Evolutionary conservation across 2,329 filamentous ascomycete species (phyloP), one percentile per base, ranked within the genome.

Genomic region (Alternaria sp.): DNA sequence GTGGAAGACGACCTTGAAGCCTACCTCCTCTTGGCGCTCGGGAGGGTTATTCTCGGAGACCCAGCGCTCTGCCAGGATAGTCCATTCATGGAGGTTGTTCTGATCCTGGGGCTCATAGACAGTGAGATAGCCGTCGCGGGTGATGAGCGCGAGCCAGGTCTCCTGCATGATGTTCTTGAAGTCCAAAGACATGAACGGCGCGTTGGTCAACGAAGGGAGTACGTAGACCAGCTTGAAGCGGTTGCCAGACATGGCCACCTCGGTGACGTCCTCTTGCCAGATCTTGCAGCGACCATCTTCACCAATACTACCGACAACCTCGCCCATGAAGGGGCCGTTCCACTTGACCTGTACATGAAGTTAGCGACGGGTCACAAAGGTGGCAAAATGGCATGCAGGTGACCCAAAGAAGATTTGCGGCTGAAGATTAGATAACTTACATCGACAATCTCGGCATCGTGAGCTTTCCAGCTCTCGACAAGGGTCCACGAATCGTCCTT

Each of bases 201-300:
- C 83, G 47, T 92, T 89, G 73, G 92, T 95, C 7, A 90, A 88
- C 12, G 89, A 87, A 36, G 80, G 83, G 68, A 88, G 81, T 83
- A 89, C 77, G 81, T 85, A 82, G 83, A 92, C 83, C 81, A 84
- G 85, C 76, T 90, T 92, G 84, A 97, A 98, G 55, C 94, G 90
- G 30, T 91, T 89, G 30, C 93, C 93, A 36, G 87, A 89, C 62
- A 86, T 85, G 0, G 90, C 89, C 1, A 91, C 86, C 52, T 96
- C 91, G 1, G 90, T 91, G 15, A 91, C 89, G 80, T 97, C 93
- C 82, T 97, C 95, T 64, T 92, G 90, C 95, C 95, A 98, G 68
- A 98, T 86, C 77, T 93, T 93, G 83, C 96, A 93, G 79, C 90
- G 90, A 74, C 95, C 93, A 73, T 97, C 95, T 74, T 95, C 91